phyloP scores from a whole-genome alignment of 2,329 filamentous ascomycete species.

The Aspergillus thermomutatus region DNA sequence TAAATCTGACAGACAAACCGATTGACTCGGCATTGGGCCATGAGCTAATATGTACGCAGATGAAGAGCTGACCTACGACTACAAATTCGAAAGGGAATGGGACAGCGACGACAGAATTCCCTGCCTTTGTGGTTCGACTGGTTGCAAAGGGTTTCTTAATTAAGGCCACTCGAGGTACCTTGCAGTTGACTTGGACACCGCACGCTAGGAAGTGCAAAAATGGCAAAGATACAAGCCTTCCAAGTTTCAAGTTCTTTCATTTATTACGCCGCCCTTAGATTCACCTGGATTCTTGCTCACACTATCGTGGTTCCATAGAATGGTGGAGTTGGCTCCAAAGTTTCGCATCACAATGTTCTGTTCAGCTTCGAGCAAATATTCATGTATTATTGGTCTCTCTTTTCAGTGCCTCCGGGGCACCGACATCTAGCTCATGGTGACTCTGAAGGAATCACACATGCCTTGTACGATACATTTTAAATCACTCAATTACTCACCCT shows the following conservation, averaged over 20 bases:
- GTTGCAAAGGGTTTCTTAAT: conserved; percentile 98
- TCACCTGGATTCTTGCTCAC: background rate
- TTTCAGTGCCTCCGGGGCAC: conserved; percentile 14
- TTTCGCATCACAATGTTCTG: conserved; percentile 8
- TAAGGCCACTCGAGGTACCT: conserved; percentile 44
- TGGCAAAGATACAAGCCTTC: background rate
- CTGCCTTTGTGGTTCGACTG: conserved; percentile 91
- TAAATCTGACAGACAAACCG: conserved; percentile 51
- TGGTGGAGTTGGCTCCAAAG: background rate
- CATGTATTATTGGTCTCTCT: conserved; percentile 9
- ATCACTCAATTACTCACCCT: background rate
- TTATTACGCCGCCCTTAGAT: background rate
- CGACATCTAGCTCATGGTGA: background rate
- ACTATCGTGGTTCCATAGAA: background rate
- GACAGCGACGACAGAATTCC: conserved; percentile 93
- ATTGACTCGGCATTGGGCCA: background rate
- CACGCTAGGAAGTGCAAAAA: background rate
- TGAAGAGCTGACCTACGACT: conserved; percentile 98
- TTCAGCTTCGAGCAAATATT: conserved; percentile 8
- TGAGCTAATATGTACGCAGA: conserved; percentile 54
- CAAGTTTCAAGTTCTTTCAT: background rate
- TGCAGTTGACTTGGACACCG: background rate
- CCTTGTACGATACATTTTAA: conserved; percentile 24
- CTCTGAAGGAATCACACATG: conserved; percentile 15
- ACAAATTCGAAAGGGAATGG: conserved; percentile 98